Evolutionary conservation across 331 rosid genomes (phyloP), one percentile per base, ranked within the genome.

Genomic region (Stylosanthes scabra): DNA sequence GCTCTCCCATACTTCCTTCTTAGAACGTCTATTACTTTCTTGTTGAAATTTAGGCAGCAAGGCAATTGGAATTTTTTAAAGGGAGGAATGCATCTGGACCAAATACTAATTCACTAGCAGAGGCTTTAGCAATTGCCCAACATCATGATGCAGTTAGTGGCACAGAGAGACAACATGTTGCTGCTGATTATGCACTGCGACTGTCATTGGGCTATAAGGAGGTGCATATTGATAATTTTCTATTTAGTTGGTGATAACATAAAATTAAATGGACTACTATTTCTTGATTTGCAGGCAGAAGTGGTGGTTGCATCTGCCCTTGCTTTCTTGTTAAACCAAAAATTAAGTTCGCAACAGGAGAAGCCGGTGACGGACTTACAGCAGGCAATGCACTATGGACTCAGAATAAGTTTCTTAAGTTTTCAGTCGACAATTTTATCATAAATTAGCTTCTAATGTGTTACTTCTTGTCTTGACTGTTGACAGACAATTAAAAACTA

Each of bases 261-360:
- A 57, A 41, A 68, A 58, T 63, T 78, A 39, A 68, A 54, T 59
- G 55, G 28, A 71, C 55, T 58, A 27, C 28, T 9, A 50, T 49
- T 63, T 79, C 47, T 59, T 57, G 16, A 63, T 73, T 59, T 78
- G 68, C 87, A 94, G 99, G 91, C 93, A 8, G 97, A 94, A 81
- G 64, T 78, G 60, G 40, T 91, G 86, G 96, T 91, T 57, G 77
- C 96, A 75, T 88, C 93, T 68, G 88, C 96, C 64, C 99, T 94
- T 78, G 82, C 85, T 79, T 84, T 81, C 85, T 81, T 94, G 81
- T 83, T 83, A 59, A 88, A 84, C 88, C 88, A 74, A 78, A 65
- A 45, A 80, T 77, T 27, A 81, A 81, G 83, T 82, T 83, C 66
- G 15, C 78, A 72, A 41, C 31, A 66, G 69, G 47, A 50, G 76